Conservation (phyloP, 2,329 filamentous ascomycete species). For the Catunica adiposa region DNA sequence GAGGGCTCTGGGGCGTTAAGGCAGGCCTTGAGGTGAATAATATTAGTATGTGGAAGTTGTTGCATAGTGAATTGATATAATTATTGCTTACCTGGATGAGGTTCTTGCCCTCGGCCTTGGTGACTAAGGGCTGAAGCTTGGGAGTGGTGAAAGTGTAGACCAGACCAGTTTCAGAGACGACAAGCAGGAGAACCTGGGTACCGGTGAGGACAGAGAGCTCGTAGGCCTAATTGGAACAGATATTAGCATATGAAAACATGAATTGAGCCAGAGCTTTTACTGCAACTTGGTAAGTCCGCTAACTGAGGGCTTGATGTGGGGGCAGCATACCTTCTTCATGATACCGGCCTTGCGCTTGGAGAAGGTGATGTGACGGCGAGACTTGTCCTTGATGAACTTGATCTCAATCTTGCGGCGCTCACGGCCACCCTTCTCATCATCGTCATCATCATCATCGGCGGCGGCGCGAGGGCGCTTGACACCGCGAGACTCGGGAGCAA, state of each 20-base stretch:
- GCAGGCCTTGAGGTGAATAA: conserved; percentile 53
- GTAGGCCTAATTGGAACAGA: conserved; percentile 51
- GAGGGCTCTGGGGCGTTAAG: conserved; percentile 88
- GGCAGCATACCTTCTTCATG: conserved; percentile 85
- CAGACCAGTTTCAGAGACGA: conserved; percentile 91
- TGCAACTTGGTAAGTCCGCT: too few species aligned
- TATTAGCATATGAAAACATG: conserved; percentile 12
- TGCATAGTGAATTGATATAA: conserved; percentile 6
- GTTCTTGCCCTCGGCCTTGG: conserved; percentile 98
- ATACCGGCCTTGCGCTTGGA: conserved; percentile 99
- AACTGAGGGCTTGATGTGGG: too few species aligned
- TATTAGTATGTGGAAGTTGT: neutral
- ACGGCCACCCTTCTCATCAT: conserved; percentile 92
- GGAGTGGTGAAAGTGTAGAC: conserved; percentile 98
- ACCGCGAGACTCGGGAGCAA: conserved; percentile 55
- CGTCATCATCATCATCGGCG: conserved; percentile 88
- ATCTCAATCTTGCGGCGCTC: conserved; percentile 99
- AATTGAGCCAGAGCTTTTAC: neutral
- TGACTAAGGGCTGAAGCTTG: conserved; percentile 93
- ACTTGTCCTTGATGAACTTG: conserved; percentile 99
- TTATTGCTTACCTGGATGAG: conserved; percentile 72
- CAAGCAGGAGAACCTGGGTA: conserved; percentile 88
- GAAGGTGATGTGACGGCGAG: conserved; percentile 96
- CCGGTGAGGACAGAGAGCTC: conserved; percentile 94
- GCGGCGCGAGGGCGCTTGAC: conserved; percentile 76